Base-by-base conservation (phyloP, 129 eudicot genomes). In the Lactuca saligna region DNA sequence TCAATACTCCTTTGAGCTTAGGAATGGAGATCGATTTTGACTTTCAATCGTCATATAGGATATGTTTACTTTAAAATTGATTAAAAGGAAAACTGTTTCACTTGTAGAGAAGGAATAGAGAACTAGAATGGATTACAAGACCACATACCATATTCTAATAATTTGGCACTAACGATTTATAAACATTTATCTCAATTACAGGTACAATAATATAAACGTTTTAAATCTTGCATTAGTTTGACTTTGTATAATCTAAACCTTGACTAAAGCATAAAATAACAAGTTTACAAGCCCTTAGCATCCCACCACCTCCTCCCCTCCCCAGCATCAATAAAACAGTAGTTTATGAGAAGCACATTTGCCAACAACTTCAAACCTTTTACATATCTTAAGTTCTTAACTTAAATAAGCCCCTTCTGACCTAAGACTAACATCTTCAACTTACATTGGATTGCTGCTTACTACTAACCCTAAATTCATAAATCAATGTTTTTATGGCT, bases 311-410 rank as follows among this genome's bases (percentile, higher is more conserved):
- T 25, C 29, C 29, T 25, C 29, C 29, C 29, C 29, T 25, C 29
- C 29, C 29, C 29, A 25, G 29, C 29, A 25, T 25, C 29, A 25
- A 68, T 39, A 39, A 63, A 8, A 8, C 1, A 4, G 29, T 54
- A 12, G 37, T 35, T 67, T 37, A 68, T 35, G 25, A 17, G 8
- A 75, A 4, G 35, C 58, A 17, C 17, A 17, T 5, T 1, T 41
- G 53, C 54, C 61, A 75, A 34, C 61, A 51, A 37, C 51, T 65
- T 66, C 53, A 75, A 65, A 35, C 50, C 42, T 57, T 42, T 16
- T 8, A 11, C 37, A 17, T 4, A 66, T 57, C 42, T 34, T 35
- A 13, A 73, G 37, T 29, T 38, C 50, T 10, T 54, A 44, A 11
- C 29, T 8, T 55, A 31, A 6, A 12, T 69, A 57, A 41, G 44